Conservation (phyloP, 176 grass and related monocot genomes). For the barley (Hordeum vulgare) region MorexV3_pseudomolecules_assembly NC_058522.1:142862793-142863292, state of each 20-base stretch:
- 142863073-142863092: neutral
- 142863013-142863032: neutral
- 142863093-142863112: neutral
- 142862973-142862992: neutral
- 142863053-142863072: neutral
- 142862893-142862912: neutral
- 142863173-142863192: neutral
- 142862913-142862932: neutral
- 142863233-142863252: neutral
- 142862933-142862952: neutral
- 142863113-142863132: neutral
- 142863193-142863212: neutral
- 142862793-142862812: neutral
- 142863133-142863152: neutral
- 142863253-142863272: neutral
- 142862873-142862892: neutral
- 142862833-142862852: neutral
- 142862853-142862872: neutral
- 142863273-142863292: neutral
- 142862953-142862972: conserved; percentile 1
- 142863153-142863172: neutral
- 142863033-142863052: neutral
- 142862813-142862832: neutral
- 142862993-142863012: neutral
- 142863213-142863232: neutral